These are phyloP conservation scores for Combretum micranthum DNA, from an alignment of 345 rosid genomes.

Conservation along the genomic window DNA sequence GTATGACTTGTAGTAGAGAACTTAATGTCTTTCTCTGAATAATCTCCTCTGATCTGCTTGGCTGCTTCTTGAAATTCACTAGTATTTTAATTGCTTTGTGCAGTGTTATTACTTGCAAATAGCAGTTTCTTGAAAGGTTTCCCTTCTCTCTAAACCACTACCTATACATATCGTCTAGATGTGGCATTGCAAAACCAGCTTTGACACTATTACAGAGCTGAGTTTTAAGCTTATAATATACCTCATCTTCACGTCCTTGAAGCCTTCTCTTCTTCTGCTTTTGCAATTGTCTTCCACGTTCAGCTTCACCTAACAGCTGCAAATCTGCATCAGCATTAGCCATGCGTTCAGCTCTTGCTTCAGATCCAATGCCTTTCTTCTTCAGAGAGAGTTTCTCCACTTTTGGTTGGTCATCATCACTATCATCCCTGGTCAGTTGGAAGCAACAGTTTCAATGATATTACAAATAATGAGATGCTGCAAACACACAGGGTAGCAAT, in stretches of 20 bases:
- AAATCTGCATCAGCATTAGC: conserved; percentile 75
- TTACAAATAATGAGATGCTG: conserved; percentile 4
- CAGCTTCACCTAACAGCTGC: conserved; percentile 65
- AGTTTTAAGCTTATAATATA: conserved; percentile 25
- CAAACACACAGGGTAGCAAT: too few species aligned
- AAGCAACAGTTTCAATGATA: not conserved
- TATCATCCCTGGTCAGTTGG: conserved; percentile 33
- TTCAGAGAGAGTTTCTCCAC: conserved; percentile 76
- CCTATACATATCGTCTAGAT: too few species aligned
- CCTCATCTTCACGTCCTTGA: conserved; percentile 93
- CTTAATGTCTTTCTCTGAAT: too few species aligned
- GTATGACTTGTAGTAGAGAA: too few species aligned
- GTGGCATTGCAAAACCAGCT: too few species aligned
- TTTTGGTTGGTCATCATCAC: conserved; percentile 61
- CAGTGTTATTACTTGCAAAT: too few species aligned
- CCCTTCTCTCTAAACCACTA: too few species aligned
- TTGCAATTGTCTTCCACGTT: conserved; percentile 67
- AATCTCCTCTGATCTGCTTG: too few species aligned
- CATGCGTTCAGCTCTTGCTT: conserved; percentile 71
- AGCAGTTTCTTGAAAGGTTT: too few species aligned
- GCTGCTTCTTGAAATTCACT: too few species aligned
- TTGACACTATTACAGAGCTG: not conserved
- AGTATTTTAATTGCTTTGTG: too few species aligned
- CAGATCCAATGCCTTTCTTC: conserved; percentile 90
- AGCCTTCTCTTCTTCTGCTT: conserved; percentile 89